phyloP scores from a whole-genome alignment of 2,329 filamentous ascomycete genomes.

The Didymella segeticola region DNA sequence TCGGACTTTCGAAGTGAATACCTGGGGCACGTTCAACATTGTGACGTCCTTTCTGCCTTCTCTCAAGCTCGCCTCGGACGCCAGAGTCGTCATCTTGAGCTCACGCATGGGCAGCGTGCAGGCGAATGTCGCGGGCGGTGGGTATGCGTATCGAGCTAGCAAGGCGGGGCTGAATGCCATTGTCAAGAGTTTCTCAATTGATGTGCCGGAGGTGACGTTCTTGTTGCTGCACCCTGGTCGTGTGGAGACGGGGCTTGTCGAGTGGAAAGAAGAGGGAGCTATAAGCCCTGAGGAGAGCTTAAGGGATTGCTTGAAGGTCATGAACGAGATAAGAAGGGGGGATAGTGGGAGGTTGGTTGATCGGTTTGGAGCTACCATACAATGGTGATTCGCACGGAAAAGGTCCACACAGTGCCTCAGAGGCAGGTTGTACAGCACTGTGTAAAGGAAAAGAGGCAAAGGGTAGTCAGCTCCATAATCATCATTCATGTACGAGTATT shows the following conservation, averaged over 20 bases:
- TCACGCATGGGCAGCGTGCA: constrained; percentile 55
- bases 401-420: not conserved
- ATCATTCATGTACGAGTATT: not conserved
- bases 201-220: constrained; percentile 53
- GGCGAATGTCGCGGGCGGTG: constrained; percentile 50
- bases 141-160: constrained; percentile 56
- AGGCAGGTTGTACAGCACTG: not conserved
- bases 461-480: not conserved
- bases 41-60: constrained; percentile 48
- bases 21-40: constrained; percentile 52
- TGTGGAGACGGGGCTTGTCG: constrained; percentile 55
- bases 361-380: constrained; percentile 52
- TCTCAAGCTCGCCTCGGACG: constrained; percentile 23
- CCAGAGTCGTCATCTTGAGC: constrained; percentile 50
- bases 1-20: constrained; percentile 51
- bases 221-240: constrained; percentile 55
- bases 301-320: constrained; percentile 46
- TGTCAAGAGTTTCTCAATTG: constrained; percentile 52
- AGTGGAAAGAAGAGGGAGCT: constrained; percentile 54
- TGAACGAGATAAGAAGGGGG: constrained; percentile 39
- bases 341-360: constrained; percentile 53
- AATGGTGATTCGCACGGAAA: constrained; percentile 43
- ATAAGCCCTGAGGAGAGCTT: constrained; percentile 53
- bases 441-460: not conserved
- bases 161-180: constrained; percentile 58